Evolutionary conservation across 116 monocot genomes (phyloP).

Genomic region (Cymodocea nodosa): DNA sequence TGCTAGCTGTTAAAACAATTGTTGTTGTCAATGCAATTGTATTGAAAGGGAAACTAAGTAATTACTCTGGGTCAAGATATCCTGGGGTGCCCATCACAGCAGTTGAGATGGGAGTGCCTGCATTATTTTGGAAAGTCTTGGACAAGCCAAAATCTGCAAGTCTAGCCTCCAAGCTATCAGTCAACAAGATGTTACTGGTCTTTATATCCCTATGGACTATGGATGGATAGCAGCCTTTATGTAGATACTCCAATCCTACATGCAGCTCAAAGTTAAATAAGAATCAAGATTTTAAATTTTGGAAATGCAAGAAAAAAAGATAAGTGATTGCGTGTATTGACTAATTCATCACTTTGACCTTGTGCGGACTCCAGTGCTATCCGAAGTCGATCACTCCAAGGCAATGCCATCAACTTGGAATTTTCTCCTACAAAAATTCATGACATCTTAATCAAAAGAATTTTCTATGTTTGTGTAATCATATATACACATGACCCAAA

Average conservation of each 20-base stretch:
- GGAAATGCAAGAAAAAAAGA: neutral
- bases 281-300: neutral
- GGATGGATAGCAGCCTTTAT: slow-evolving; percentile 7
- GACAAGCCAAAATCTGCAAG: slow-evolving; percentile 16
- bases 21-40: too few relatives aligned
- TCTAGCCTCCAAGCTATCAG: slow-evolving; percentile 4
- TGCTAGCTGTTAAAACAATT: too few relatives aligned
- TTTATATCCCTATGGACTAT: slow-evolving; percentile 15
- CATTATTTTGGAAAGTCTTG: slow-evolving; percentile 4
- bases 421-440: slow-evolving; percentile 13
- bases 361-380: slow-evolving; percentile 29
- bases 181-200: slow-evolving; percentile 9
- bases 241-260: slow-evolving; percentile 13
- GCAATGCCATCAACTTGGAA: neutral
- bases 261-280: neutral
- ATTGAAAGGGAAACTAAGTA: too few relatives aligned
- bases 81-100: slow-evolving; percentile 6
- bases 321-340: too few relatives aligned
- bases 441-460: too few relatives aligned
- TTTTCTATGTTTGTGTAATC: too few relatives aligned
- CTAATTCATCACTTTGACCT: slow-evolving; percentile 2
- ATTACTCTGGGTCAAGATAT: slow-evolving; percentile 15
- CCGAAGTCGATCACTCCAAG: slow-evolving; percentile 18
- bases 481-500: too few relatives aligned
- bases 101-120: slow-evolving; percentile 8